Conservation (phyloP, 163 green algal genomes). For the Picocystis sp. region DNA sequence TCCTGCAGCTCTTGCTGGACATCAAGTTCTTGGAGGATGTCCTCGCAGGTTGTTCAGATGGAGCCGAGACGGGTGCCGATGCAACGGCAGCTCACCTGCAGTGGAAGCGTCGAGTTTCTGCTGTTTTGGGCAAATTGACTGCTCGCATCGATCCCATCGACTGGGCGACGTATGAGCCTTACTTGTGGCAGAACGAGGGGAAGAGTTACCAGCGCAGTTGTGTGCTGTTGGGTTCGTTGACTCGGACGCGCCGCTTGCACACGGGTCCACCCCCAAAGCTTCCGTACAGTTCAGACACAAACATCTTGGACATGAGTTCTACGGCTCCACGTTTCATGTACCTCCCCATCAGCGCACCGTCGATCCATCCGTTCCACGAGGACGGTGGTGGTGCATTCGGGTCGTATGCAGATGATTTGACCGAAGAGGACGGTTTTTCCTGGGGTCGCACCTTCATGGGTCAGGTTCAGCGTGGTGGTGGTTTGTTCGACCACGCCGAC, state of each 20-base stretch:
- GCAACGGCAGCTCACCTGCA: slow-evolving; percentile 33
- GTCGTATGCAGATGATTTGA: too few species aligned
- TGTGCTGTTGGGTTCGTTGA: slow-evolving; percentile 49
- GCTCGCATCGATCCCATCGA: slow-evolving; percentile 80
- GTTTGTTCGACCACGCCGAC: too few species aligned
- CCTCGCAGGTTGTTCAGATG: slow-evolving; percentile 29
- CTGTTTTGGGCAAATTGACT: slow-evolving; percentile 1
- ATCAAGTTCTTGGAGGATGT: slow-evolving; percentile 42
- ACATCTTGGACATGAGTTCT: slow-evolving; percentile 51
- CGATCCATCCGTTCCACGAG: too few species aligned
- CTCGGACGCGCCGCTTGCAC: slow-evolving; percentile 26
- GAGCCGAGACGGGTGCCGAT: slow-evolving; percentile 17
- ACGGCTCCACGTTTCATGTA: slow-evolving; percentile 63
- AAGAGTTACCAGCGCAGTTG: slow-evolving; percentile 35
- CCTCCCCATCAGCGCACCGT: slow-evolving; percentile 77
- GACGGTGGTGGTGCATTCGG: too few species aligned
- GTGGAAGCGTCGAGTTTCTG: slow-evolving; percentile 8
- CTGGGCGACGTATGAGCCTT: slow-evolving; percentile 83
- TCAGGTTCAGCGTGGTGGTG: too few species aligned
- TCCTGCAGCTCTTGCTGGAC: slow-evolving; percentile 69
- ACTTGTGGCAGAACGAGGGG: slow-evolving; percentile 55
- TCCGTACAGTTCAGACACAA: slow-evolving; percentile 32
- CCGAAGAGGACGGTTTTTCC: too few species aligned
- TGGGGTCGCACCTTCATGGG: too few species aligned
- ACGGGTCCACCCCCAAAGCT: slow-evolving; percentile 9